phyloP scores from a whole-genome alignment of 1,139 yeast species.

The Blastobotrys aristatus region DNA sequence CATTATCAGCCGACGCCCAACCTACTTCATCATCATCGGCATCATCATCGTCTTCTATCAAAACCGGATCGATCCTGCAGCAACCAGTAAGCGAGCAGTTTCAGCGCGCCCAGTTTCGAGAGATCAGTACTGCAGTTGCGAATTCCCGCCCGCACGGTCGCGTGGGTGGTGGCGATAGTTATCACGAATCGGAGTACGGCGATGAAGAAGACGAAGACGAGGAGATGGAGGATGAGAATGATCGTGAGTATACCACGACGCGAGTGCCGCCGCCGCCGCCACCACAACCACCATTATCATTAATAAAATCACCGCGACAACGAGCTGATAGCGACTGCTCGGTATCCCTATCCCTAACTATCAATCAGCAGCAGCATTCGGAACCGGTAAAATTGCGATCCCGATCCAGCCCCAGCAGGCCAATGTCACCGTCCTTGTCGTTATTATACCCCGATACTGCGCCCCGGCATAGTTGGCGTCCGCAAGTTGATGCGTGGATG shows the following conservation, averaged over 20 bases:
- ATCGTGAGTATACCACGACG: not conserved
- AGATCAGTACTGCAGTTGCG: not conserved
- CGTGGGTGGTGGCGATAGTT: too few species aligned
- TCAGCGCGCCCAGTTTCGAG: not conserved
- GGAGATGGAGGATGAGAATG: too few species aligned
- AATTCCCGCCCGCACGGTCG: not conserved
- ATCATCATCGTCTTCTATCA: not conserved
- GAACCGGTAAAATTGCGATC: not conserved
- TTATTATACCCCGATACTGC: conserved; percentile 39
- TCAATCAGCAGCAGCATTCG: not conserved
- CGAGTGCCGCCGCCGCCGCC: not conserved
- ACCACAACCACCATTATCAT: not conserved
- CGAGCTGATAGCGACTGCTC: not conserved
- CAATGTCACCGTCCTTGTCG: conserved; percentile 22
- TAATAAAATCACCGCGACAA: not conserved
- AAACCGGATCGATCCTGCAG: not conserved
- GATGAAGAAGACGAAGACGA: too few species aligned
- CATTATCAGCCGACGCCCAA: too few species aligned
- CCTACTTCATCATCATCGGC: not conserved
- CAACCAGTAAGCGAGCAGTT: not conserved
- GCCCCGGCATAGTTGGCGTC: conserved; percentile 37
- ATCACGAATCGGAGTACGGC: not conserved
- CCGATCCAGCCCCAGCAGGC: not conserved
- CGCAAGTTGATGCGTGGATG: conserved; percentile 37
- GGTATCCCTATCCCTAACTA: not conserved